phyloP scores from a whole-genome alignment of 768 basidiomycete genomes.

The Kwoniella heveanensis region DNA sequence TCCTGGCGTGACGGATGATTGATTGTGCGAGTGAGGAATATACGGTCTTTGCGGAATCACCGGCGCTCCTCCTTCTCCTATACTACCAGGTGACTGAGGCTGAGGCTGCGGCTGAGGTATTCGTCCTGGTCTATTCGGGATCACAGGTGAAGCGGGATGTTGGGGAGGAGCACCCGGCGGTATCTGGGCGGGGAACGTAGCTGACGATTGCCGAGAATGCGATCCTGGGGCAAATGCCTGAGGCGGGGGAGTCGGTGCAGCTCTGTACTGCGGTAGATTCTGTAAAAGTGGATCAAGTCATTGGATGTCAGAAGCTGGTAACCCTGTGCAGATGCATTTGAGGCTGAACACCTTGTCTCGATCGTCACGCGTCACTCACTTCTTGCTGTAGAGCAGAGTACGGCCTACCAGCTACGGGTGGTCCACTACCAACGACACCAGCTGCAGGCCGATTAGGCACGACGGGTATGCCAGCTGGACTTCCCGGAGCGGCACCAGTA shows the following conservation, averaged over 20 bases:
- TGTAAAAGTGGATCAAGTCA: too few species aligned
- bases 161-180: slow-evolving; percentile 17
- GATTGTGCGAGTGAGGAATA: slow-evolving; percentile 21
- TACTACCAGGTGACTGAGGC: slow-evolving; percentile 16
- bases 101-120: slow-evolving; percentile 14
- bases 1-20: not conserved
- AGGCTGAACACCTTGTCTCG: too few species aligned
- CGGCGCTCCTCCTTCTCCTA: slow-evolving; percentile 18
- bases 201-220: slow-evolving; percentile 32
- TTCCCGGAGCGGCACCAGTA: not conserved
- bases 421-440: too few species aligned
- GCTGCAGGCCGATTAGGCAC: not conserved
- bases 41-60: slow-evolving; percentile 28
- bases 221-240: slow-evolving; percentile 46
- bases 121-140: slow-evolving; percentile 34
- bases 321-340: too few species aligned
- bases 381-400: slow-evolving; percentile 2
- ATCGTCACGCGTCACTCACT: slow-evolving; percentile 1
- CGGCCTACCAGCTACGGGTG: not conserved
- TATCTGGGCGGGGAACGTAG: slow-evolving; percentile 24
- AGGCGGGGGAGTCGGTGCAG: slow-evolving; percentile 52
- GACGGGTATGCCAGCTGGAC: slow-evolving; percentile 5
- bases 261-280: slow-evolving; percentile 47
- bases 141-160: slow-evolving; percentile 44
- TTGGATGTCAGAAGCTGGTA: too few species aligned